Evolutionary conservation across 1,284 basidiomycete species (phyloP), one percentile per base, ranked within the genome.

Genomic region (Ganoderma boninense): DNA sequence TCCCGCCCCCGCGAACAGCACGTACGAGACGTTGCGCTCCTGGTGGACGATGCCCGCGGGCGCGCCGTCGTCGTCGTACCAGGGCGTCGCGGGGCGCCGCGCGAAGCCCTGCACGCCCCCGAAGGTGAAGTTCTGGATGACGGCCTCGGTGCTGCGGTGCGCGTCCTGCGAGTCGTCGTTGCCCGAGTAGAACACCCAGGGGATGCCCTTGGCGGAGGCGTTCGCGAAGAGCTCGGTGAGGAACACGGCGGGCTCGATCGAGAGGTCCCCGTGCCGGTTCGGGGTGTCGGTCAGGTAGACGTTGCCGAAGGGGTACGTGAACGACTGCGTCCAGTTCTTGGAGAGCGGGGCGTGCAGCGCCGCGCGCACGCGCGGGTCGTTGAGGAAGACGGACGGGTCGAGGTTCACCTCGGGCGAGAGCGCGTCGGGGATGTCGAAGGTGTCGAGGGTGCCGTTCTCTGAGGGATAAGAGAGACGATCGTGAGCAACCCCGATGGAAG

Each of bases 101-200:
- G 89, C 86, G 76, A 92, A 92, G 7, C 91, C 91, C 77, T 88
- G 90, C 52, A 88, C 87, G 11, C 89, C 90, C 38, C 90, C 90
- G 71, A 92, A 80, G 10, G 79, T 80, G 29, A 77, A 78, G 69
- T 81, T 81, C 75, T 80, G 71, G 62, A 74, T 71, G 83, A 46
- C 74, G 89, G 90, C 79, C 84, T 93, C 88, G 46, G 90, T 89
- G 4, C 77, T 77, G 23, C 71, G 73, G 65, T 77, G 70, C 52
- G 73, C 66, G 35, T 76, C 74, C 63, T 78, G 74, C n/a, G 76
- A 69, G 70, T 80, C 79, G 65, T 77, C 77, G 69, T 80, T 80
- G 20, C 79, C 79, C 13, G 78, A 77, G 65, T 78, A 80, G 67
- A 79, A 74, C 26, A 80, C 68, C 61, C 80, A 74, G 0, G 71